phyloP scores from a whole-genome alignment of 768 basidiomycete genomes.

The Floccularia luteovirens region DNA sequence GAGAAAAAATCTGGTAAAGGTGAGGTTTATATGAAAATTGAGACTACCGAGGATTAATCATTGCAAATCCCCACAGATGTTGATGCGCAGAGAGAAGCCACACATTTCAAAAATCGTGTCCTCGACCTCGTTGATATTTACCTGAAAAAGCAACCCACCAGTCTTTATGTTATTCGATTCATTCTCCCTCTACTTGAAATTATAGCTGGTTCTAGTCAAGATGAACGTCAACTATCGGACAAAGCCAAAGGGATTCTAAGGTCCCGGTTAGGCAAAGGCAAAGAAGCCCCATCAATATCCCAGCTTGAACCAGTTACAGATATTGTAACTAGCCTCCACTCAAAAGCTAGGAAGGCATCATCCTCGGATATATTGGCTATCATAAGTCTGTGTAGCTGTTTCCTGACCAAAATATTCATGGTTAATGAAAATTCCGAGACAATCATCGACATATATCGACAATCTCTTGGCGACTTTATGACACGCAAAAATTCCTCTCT shows the following conservation, averaged over 20 bases:
- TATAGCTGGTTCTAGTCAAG: slow-evolving; percentile 51
- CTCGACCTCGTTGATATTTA: slow-evolving; percentile 91
- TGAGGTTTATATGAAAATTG: slow-evolving; percentile 18
- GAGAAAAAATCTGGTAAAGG: slow-evolving; percentile 63
- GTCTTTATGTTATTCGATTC: slow-evolving; percentile 54
- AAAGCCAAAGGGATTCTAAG: slow-evolving; percentile 80
- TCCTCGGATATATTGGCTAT: slow-evolving; percentile 55
- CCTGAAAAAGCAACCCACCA: slow-evolving; percentile 72
- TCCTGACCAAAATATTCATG: slow-evolving; percentile 46
- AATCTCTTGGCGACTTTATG: slow-evolving; percentile 68
- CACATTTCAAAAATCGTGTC: slow-evolving; percentile 94
- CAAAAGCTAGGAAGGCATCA: slow-evolving; percentile 58
- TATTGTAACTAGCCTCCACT: slow-evolving; percentile 59
- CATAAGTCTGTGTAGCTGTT: slow-evolving; percentile 65
- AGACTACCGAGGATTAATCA: not conserved
- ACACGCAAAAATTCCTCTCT: slow-evolving; percentile 76
- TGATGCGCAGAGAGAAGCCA: slow-evolving; percentile 79
- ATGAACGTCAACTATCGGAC: slow-evolving; percentile 85
- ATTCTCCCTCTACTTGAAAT: slow-evolving; percentile 76
- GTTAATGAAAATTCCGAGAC: slow-evolving; percentile 28
- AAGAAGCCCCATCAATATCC: slow-evolving; percentile 49
- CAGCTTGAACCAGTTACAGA: slow-evolving; percentile 34
- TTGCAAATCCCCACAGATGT: slow-evolving; percentile 32
- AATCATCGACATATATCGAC: slow-evolving; percentile 48
- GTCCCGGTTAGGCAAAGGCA: slow-evolving; percentile 65